A percentile compares a stretch with the other conserved stretches of the same genome.
Conservation (phyloP, 768 basidiomycete genomes). For the Trametes elegans region DNA sequence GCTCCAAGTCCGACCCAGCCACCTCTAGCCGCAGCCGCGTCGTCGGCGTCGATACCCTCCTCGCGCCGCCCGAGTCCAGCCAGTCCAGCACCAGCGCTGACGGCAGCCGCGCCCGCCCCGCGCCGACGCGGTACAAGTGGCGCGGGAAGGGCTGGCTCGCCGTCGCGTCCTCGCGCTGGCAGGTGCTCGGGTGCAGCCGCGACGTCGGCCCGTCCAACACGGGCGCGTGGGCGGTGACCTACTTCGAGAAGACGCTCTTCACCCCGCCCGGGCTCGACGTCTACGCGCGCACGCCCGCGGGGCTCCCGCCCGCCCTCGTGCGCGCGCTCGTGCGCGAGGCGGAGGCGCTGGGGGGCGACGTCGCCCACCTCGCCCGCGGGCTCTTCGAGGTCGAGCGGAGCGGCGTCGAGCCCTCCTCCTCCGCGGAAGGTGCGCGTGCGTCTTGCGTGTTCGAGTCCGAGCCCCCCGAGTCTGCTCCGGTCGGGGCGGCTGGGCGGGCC, state of each 20-base stretch:
- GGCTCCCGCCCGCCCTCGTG: constrained; percentile 16
- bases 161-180: constrained; percentile 39
- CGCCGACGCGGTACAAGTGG: constrained; percentile 34
- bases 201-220: not conserved
- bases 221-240: constrained; percentile 30
- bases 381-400: constrained; percentile 27
- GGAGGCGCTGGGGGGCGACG: constrained; percentile 24
- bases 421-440: too few species aligned
- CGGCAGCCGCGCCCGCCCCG: not conserved
- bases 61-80: not conserved
- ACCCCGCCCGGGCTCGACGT: constrained; percentile 44
- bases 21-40: constrained; percentile 30
- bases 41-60: constrained; percentile 29
- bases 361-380: constrained; percentile 18
- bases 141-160: constrained; percentile 36
- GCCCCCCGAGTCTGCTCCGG: too few species aligned
- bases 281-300: constrained; percentile 27
- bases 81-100: not conserved
- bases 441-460: too few species aligned
- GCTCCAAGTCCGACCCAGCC: constrained; percentile 23
- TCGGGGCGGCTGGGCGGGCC: too few species aligned
- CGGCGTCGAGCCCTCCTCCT: not conserved
- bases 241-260: constrained; percentile 43
- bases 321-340: constrained; percentile 16
- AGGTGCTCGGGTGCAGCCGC: constrained; percentile 36